Conservation (phyloP, 192 early-diverging fungal species). For the Coemansia sp. region DNA sequence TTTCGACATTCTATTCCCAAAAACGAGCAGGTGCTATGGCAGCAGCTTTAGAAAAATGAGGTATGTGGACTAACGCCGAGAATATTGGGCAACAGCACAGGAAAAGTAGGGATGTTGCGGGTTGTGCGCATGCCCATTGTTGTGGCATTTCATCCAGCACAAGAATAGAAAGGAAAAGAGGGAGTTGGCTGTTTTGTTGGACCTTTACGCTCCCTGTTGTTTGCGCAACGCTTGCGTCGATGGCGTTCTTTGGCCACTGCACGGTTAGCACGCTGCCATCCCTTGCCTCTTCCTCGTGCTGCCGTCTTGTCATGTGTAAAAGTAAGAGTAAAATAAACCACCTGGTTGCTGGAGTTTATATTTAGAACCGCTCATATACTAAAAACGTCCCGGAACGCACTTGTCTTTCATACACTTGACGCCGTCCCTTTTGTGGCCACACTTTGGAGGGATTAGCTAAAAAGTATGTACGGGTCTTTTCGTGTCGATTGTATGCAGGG, state of each 20-base stretch:
- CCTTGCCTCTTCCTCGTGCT: not conserved
- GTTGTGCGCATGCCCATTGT: not conserved
- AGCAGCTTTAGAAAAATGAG: no score
- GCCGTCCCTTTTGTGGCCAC: not conserved
- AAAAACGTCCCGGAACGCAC: not conserved
- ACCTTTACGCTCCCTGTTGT: not conserved
- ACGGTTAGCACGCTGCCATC: not conserved
- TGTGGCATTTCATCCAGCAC: slow-evolving; percentile 3
- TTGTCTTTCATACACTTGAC: not conserved
- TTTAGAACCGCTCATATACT: not conserved
- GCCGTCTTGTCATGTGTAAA: not conserved
- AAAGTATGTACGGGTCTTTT: not conserved
- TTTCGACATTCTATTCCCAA: no score
- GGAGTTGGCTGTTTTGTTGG: not conserved
- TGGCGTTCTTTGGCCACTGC: slow-evolving; percentile 4
- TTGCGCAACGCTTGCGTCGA: slow-evolving; percentile 9
- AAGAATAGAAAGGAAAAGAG: not conserved
- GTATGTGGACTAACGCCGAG: no score
- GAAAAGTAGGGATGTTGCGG: not conserved
- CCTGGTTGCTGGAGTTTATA: not conserved
- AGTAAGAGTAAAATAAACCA: no score
- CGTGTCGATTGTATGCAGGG: slow-evolving; percentile 41
- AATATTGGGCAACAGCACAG: no score
- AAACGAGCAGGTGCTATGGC: no score
- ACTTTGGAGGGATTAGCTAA: not conserved